Evolutionary conservation across 2,329 filamentous ascomycete genomes (phyloP).

Genomic region (Fusarium abutilonis): DNA sequence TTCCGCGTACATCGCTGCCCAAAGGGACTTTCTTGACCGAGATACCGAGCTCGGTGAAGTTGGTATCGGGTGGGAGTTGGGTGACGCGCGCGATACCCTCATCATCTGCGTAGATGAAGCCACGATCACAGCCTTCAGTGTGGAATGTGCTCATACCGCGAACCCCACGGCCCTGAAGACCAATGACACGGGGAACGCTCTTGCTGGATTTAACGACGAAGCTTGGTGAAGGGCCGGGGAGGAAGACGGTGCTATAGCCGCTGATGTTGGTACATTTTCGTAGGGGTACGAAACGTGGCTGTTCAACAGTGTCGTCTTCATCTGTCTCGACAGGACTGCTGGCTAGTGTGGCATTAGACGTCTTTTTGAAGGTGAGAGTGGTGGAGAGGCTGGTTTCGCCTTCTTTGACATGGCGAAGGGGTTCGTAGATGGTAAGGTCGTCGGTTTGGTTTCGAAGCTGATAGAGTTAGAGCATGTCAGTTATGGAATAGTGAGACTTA

Average conservation of each 20-base stretch:
- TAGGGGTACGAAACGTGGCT: slow-evolving; percentile 63
- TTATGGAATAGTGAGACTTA: slow-evolving; percentile 54
- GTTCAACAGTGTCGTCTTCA: slow-evolving; percentile 61
- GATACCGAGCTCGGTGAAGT: slow-evolving; percentile 79
- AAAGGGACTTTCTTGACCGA: slow-evolving; percentile 77
- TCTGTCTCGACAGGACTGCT: slow-evolving; percentile 61
- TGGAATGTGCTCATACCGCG: slow-evolving; percentile 80
- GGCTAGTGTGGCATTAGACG: slow-evolving; percentile 74
- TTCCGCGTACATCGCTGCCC: slow-evolving; percentile 73
- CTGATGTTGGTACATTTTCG: slow-evolving; percentile 71
- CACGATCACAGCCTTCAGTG: slow-evolving; percentile 78
- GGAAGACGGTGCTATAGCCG: slow-evolving; percentile 83
- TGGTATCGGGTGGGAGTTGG: slow-evolving; percentile 72
- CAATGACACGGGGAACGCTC: slow-evolving; percentile 78
- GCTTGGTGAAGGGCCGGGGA: slow-evolving; percentile 80
- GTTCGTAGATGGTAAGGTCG: slow-evolving; percentile 88
- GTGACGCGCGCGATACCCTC: slow-evolving; percentile 78
- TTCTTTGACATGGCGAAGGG: slow-evolving; percentile 65
- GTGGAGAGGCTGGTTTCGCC: slow-evolving; percentile 57
- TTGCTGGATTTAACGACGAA: slow-evolving; percentile 86
- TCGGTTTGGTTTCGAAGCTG: slow-evolving; percentile 81
- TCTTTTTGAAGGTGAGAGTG: slow-evolving; percentile 79
- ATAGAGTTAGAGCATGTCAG: slow-evolving; percentile 4
- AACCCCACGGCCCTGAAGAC: slow-evolving; percentile 73
- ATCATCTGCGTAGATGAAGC: slow-evolving; percentile 83